These are phyloP conservation scores for Tylopilus plumbeoviolaceoides DNA, from an alignment of 768 basidiomycete species.

Conservation along the genomic window DNA sequence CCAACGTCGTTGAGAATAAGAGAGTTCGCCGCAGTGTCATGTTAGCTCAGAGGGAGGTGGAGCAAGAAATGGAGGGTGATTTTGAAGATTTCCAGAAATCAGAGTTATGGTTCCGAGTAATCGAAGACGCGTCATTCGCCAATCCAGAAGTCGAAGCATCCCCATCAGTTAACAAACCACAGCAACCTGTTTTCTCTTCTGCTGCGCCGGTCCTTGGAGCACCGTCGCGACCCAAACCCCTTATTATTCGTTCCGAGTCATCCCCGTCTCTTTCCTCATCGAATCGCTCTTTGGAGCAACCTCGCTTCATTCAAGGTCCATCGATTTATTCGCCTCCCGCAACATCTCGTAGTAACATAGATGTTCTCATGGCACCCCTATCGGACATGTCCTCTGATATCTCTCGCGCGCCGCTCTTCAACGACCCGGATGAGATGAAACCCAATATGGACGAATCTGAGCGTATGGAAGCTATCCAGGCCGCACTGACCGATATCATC, in stretches of 20 bases:
- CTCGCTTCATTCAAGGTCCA: conserved; percentile 19
- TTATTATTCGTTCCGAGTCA: conserved; percentile 35
- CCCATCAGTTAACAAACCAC: conserved; percentile 1
- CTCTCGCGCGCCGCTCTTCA: conserved; percentile 74
- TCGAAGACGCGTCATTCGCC: conserved; percentile 57
- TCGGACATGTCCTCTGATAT: conserved; percentile 47
- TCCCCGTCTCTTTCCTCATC: conserved; percentile 29
- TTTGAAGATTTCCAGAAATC: conserved; percentile 86
- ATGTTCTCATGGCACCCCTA: conserved; percentile 77
- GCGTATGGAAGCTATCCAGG: conserved; percentile 94
- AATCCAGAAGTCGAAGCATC: conserved; percentile 7
- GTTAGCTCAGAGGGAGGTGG: conserved; percentile 79
- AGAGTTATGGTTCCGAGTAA: conserved; percentile 89
- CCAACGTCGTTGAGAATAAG: conserved; percentile 39
- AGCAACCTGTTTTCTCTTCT: conserved; percentile 11
- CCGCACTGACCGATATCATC: conserved; percentile 94
- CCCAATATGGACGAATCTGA: conserved; percentile 62
- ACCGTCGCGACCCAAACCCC: conserved; percentile 7
- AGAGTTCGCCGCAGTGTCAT: conserved; percentile 77
- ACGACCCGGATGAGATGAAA: conserved; percentile 64
- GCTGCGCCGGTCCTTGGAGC: neutral
- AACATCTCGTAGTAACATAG: conserved; percentile 50
- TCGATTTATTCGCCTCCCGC: conserved; percentile 15
- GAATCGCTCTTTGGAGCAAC: conserved; percentile 10
- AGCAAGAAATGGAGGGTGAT: conserved; percentile 87